phyloP scores from a whole-genome alignment of 306 rosid genomes.

The Corylus heterophylla region DNA sequence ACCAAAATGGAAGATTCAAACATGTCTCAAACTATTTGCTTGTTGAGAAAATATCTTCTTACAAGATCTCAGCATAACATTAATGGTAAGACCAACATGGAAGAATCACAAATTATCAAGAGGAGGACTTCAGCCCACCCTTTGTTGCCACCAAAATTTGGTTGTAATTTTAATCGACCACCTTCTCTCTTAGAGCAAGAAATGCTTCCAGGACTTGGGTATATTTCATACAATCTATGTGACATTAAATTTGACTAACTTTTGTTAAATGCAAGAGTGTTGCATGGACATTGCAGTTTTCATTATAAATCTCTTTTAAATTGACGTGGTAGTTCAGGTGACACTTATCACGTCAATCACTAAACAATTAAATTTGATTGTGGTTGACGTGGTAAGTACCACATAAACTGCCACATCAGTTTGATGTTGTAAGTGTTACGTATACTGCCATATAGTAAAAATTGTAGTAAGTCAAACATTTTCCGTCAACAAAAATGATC shows the following conservation, averaged over 20 bases:
- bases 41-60: slow-evolving; percentile 34
- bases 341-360: too few species aligned
- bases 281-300: too few species aligned
- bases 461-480: too few species aligned
- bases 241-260: not conserved
- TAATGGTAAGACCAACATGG: not conserved
- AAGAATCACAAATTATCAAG: not conserved
- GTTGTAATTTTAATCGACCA: not conserved
- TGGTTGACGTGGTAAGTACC: too few species aligned
- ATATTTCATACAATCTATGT: not conserved
- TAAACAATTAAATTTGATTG: too few species aligned
- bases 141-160: not conserved
- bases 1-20: not conserved
- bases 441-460: too few species aligned
- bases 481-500: not conserved
- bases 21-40: slow-evolving; percentile 25
- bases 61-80: slow-evolving; percentile 15
- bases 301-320: too few species aligned
- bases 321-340: too few species aligned
- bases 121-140: not conserved
- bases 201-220: slow-evolving; percentile 23
- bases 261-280: not conserved
- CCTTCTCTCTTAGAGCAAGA: slow-evolving; percentile 16
- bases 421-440: too few species aligned
- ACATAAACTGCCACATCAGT: too few species aligned